phyloP scores from a whole-genome alignment of 306 rosid species.

The Astragalus glycyphyllos region DNA sequence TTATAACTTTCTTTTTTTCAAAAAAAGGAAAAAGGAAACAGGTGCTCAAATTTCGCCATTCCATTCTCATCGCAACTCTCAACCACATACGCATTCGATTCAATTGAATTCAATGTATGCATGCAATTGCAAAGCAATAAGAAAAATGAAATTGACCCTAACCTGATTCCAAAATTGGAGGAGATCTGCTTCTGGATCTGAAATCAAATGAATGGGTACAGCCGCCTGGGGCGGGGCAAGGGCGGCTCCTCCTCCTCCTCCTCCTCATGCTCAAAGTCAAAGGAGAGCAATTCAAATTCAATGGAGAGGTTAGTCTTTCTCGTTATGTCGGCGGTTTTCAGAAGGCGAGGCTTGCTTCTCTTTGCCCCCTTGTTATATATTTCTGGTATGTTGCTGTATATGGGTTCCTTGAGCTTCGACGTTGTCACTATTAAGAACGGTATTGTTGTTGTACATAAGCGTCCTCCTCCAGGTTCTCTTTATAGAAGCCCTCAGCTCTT shows the following conservation, averaged over 20 bases:
- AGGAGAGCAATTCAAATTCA: slow-evolving; percentile 46
- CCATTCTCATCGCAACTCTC: background rate
- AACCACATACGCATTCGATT: background rate
- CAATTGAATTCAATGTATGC: background rate
- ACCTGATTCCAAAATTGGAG: background rate
- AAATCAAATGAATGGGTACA: slow-evolving; percentile 31
- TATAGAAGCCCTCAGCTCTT: slow-evolving; percentile 89
- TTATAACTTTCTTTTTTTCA: no score
- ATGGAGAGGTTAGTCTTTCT: slow-evolving; percentile 62
- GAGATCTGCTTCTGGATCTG: background rate
- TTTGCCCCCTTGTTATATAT: slow-evolving; percentile 90
- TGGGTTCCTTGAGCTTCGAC: slow-evolving; percentile 86
- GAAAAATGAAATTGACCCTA: no score
- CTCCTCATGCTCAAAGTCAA: slow-evolving; percentile 40
- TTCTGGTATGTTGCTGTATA: slow-evolving; percentile 84
- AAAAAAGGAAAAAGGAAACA: background rate
- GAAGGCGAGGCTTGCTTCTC: slow-evolving; percentile 76
- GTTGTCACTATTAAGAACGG: slow-evolving; percentile 62
- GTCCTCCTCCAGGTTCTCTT: slow-evolving; percentile 73
- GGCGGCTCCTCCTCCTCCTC: slow-evolving; percentile 22
- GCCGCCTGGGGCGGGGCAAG: slow-evolving; percentile 71
- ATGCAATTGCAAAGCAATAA: background rate
- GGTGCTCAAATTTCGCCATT: slow-evolving; percentile 5
- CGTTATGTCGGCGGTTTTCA: slow-evolving; percentile 70
- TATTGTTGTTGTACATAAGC: slow-evolving; percentile 68